Evolutionary conservation across 2,329 filamentous ascomycete species (phyloP), one percentile per base, ranked within the genome.

Genomic region (Talaromyces pinophilus): DNA sequence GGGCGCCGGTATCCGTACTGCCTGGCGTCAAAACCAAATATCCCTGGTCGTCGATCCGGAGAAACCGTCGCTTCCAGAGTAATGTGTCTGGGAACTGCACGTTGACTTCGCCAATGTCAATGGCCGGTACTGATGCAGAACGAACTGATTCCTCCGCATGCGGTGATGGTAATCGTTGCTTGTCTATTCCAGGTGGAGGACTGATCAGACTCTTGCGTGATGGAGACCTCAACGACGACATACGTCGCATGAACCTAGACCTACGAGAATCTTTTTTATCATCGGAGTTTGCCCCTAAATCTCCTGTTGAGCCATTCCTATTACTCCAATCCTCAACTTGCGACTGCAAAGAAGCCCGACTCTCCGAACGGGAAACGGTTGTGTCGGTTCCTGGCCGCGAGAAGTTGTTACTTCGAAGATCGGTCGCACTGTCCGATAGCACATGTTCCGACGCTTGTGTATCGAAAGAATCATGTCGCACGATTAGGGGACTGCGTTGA

Each of bases 1-100:
- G 86, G 80, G 74, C 83, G 72, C 70, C 86, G 59, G 85, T 83
- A 70, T 87, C 86, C 22, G 88, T 85, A 68, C 88, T 88, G 19
- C 89, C 86, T 8, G 89, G 85, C 50, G 89, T 91, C 68, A 99
- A 85, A 66, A 96, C 89, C 46, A 99, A 82, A 78, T 91, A 93
- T 19, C 94, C 95, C 67, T 90, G 85, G 8, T 88, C 87, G 77
- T 98, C 93, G 65, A 99, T 87, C 70, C 90, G 90, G 79, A 97
- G 88, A 73, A 90, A 93, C 67, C 95, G 88, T 64, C 94, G 90
- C 82, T 98, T 99, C 95, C 95, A 99, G 13, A 99, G 85, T 57
- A 99, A 84, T 64, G 92, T 96, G 75, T 98, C 94, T 0, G 95
- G 95, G 76, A 99, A 97, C 76, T 99, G 95, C 11, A 98, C 92